These are phyloP conservation scores for Oldenlandia corymbosa DNA, from an alignment of 257 asterid genomes.

Conservation along the genomic window DNA sequence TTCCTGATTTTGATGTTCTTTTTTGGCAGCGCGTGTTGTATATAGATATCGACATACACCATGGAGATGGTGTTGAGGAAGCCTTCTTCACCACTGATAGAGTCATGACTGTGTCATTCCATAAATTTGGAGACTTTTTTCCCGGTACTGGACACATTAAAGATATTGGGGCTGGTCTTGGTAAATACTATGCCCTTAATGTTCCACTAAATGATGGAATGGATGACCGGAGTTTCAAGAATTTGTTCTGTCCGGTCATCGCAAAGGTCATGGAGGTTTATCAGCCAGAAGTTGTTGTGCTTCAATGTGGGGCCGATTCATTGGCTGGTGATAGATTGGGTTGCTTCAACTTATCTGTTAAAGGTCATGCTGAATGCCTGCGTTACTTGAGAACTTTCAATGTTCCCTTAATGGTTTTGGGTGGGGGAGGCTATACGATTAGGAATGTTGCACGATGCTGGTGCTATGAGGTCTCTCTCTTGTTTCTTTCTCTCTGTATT, in stretches of 20 bases:
- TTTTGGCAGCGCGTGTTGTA: conserved; percentile 53
- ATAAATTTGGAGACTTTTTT: conserved; percentile 57
- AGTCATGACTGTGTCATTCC: conserved; percentile 69
- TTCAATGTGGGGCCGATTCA: conserved; percentile 71
- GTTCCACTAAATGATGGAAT: conserved; percentile 59
- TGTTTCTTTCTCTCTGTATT: conserved; percentile 6
- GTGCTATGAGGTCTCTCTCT: conserved; percentile 54
- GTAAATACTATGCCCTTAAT: conserved; percentile 52
- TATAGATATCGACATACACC: conserved; percentile 59
- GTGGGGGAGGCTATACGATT: conserved; percentile 70
- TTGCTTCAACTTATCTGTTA: conserved; percentile 57
- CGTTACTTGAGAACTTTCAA: conserved; percentile 57
- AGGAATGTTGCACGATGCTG: conserved; percentile 68
- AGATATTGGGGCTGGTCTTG: conserved; percentile 39
- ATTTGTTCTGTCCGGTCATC: conserved; percentile 49
- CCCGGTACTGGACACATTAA: conserved; percentile 62
- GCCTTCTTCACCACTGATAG: conserved; percentile 61
- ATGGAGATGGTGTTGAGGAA: conserved; percentile 72
- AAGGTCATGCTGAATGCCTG: conserved; percentile 66
- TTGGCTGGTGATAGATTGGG: conserved; percentile 64
- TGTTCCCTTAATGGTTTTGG: conserved; percentile 66
- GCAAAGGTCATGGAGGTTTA: conserved; percentile 58
- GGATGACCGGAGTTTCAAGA: conserved; percentile 41
- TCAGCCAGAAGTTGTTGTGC: conserved; percentile 65
- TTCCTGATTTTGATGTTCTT: conserved; percentile 22